Evolutionary conservation across 192 early-diverging fungal genomes (phyloP), one percentile per base, ranked within the genome.

Genomic region (Neocallimastix lanati): DNA sequence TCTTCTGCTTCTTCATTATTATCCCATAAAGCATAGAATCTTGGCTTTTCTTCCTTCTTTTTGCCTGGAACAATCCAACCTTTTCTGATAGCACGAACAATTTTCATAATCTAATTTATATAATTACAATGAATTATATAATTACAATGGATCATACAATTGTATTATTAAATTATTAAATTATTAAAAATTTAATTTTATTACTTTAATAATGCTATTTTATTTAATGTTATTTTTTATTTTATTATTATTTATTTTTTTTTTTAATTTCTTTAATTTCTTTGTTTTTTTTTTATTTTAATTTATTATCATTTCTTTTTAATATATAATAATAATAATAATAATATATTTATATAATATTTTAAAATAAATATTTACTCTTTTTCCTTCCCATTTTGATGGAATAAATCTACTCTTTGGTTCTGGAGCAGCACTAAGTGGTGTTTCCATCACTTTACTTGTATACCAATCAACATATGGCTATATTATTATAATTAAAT

Each of bases 401-500:
- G 96, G 96, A 79, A 97, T 83, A 80, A 98, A 99, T 12, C 98
- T 90, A 28, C 95, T 86, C 89, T 99, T 99, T 25, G 96, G 94
- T 82, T 96, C 95, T 76, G 94, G 94, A n/a, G 93, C 93, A n/a
- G 91, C 90, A 77, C 86, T 90, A 76, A 98, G 82, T n/a, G 98
- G 95, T 85, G 88, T 92, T 21, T 90, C 83, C 85, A 90, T 88
- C 0, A 92, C 92, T 83, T 96, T 87, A 79, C 92, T 92, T 14
- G 95, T 93, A 83, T 98, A 99, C 91, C 93, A 99, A 80, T 99
- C 98, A 29, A 98, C 92, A 2, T 93, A 94, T 38, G 92, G 92
- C 85, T 96, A 21, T 58, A 14, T 16, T 4, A 28, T 28, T 33
- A 82, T 76, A n/a, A 13, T 29, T 18, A 81, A 6, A 33, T 33